Base-by-base conservation (phyloP, 768 basidiomycete genomes). In the Neoboletus subvelutipes region DNA sequence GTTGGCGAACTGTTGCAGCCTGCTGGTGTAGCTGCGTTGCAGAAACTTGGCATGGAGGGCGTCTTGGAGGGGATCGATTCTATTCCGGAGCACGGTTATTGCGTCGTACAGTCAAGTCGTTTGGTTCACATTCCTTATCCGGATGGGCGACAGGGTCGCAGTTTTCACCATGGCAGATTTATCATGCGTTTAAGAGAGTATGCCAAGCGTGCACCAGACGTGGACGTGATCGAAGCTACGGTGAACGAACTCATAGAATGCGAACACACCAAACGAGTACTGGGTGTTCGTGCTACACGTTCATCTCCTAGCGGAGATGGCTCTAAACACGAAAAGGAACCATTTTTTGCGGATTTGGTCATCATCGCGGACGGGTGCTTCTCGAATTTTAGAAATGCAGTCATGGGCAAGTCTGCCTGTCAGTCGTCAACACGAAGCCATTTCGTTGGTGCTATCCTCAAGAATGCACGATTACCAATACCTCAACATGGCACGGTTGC, bases 1-100 rank as follows among this genome's bases (percentile, higher is more conserved):
- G 97, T 98, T 34, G 97, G 97, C 26, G 97, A 99, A 71, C 84
- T 98, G 1, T 77, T 99, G 24, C 97, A 99, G 67, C 97, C 97
- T 2, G 94, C 88, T 1, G 97, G 97, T 1, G 85, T 94, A 24
- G 76, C 78, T 13, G 85, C 93, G 1, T 75, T 99, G 45, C 75
- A 82, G 55, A 74, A 81, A 37, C 83, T 99, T n/a, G 95, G 93
- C 0, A 71, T 99, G 62, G 83, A 83, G 47, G 75, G 75, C 8
- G 86, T 85, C 52, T 72, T 97, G 45, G 90, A 98, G 26, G 86
- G 82, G n/a, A 95, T 98, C 55, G 95, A 92, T 71, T 87, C 94
- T 0, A 79, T 94, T 31, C 83, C 84, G 0, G 88, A 84, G 15
- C 76, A 87, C 52, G 96, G 97, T 5, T 98, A 99, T 73, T 91